Base-by-base conservation (phyloP, 345 rosid genomes). In the Gynandropsis gynandra region DNA sequence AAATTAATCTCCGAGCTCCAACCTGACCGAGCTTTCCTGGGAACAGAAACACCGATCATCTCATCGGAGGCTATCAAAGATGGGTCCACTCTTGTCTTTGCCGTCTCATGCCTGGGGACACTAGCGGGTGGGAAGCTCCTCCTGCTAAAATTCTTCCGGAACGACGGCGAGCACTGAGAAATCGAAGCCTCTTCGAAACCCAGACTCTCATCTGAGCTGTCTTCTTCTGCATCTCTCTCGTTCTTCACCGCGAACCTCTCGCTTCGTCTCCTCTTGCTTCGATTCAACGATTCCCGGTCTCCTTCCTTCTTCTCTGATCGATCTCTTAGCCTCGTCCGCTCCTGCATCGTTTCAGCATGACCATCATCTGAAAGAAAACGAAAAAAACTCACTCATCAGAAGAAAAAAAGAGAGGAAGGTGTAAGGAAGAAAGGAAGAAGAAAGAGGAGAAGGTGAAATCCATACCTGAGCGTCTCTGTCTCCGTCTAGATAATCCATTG, bases 21-120 rank as follows among this genome's bases (percentile, higher is more conserved):
- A 74, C 78, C 82, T 64, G 89, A 79, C 27, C 85, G 89, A 64
- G 85, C 77, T 57, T 79, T 79, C 54, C 85, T 72, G 8, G 89
- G 89, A 13, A 82, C 73, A 21, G 68, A 45, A 35, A 72, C 78
- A 27, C 75, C 76, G 60, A 79, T 74, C 71, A 74, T 65, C 66
- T 73, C 81, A 42, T 74, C 74, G 17, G 70, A 44, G 24, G 57
- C 59, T 57, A 51, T 75, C 31, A 39, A 42, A 27, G 65, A 24
- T 32, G 61, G 39, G 5, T 9, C 49, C 49, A 17, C 4, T 9
- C 24, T 9, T 2, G 41, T 10, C 41, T 10, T 37, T 31, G 48
- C 20, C 21, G 42, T 8, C 36, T 59, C 70, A 43, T 42, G 63
- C 40, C 47, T 56, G 1, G 52, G 39, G 14, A 39, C 8, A 40